phyloP scores from a whole-genome alignment of 495 filamentous ascomycete species.

The Venustampulla echinocandica region DNA sequence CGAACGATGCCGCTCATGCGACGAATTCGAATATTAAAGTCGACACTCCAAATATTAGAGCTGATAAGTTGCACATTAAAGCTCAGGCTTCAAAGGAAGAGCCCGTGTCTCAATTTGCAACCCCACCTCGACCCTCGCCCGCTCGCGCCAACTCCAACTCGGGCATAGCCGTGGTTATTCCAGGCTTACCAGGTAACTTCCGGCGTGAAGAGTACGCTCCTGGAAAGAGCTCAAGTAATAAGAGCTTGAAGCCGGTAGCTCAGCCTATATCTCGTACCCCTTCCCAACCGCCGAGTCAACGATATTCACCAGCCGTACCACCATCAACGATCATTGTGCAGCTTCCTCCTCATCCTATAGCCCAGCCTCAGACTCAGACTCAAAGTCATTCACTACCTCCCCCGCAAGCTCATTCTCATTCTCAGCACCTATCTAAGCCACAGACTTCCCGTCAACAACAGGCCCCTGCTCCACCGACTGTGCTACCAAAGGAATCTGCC shows the following conservation, averaged over 20 bases:
- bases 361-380: not conserved
- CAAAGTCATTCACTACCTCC: not conserved
- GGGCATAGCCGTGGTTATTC: constrained; percentile 14
- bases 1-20: constrained; percentile 21
- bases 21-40: not conserved
- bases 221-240: not conserved
- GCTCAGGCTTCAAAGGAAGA: constrained; percentile 19
- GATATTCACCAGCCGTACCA: not conserved
- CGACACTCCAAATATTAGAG: constrained; percentile 8
- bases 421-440: not conserved
- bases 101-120: not conserved
- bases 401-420: not conserved
- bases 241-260: not conserved
- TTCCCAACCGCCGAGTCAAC: not conserved
- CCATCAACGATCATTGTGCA: not conserved
- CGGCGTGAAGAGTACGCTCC: constrained; percentile 12
- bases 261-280: not conserved
- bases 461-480: not conserved
- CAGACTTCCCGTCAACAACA: not conserved
- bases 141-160: constrained; percentile 4
- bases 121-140: constrained; percentile 7
- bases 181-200: constrained; percentile 10
- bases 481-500: constrained; percentile 1
- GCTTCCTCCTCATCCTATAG: not conserved
- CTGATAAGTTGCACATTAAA: constrained; percentile 23